These are phyloP conservation scores for Extremus antarcticus DNA, from an alignment of 495 filamentous ascomycete species.

Conservation along the genomic window DNA sequence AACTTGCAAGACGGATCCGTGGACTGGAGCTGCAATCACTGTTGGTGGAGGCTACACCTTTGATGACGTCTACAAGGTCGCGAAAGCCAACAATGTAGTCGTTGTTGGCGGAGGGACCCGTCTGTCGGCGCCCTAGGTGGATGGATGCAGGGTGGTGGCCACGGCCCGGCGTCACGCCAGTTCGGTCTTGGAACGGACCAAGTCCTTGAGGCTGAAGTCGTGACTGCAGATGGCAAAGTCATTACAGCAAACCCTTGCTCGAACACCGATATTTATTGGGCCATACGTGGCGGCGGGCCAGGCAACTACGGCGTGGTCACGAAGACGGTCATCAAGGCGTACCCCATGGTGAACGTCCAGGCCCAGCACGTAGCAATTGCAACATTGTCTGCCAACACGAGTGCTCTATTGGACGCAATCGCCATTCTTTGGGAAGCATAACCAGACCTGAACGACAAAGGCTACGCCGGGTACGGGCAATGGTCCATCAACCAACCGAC, in stretches of 20 bases:
- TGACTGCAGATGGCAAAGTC: constrained; percentile 14
- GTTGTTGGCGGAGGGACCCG: constrained; percentile 10
- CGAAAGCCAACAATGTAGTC: constrained; percentile 5
- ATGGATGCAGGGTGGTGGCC: constrained; percentile 16
- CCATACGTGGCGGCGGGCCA: constrained; percentile 17
- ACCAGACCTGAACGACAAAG: constrained; percentile 20
- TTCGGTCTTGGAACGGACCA: constrained; percentile 18
- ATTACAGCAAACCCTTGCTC: constrained; percentile 14
- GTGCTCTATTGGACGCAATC: constrained; percentile 24
- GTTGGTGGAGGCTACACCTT: constrained; percentile 31
- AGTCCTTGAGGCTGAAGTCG: constrained; percentile 11
- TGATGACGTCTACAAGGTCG: constrained; percentile 6
- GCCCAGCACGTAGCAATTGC: constrained; percentile 14
- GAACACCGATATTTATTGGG: constrained; percentile 18
- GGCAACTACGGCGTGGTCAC: constrained; percentile 12
- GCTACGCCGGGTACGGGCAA: constrained; percentile 28
- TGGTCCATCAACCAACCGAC: constrained; percentile 27
- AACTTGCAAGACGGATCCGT: constrained; percentile 10
- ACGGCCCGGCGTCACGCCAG: constrained; percentile 3
- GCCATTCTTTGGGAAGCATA: constrained; percentile 19
- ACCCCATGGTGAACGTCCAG: constrained; percentile 3
- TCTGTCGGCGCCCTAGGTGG: constrained; percentile 15
- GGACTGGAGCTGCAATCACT: constrained; percentile 29
- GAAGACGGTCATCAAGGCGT: constrained; percentile 9
- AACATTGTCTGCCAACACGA: constrained; percentile 15